Conservation (phyloP, 139 green algal species). For the Coccomyxa sp. region DNA sequence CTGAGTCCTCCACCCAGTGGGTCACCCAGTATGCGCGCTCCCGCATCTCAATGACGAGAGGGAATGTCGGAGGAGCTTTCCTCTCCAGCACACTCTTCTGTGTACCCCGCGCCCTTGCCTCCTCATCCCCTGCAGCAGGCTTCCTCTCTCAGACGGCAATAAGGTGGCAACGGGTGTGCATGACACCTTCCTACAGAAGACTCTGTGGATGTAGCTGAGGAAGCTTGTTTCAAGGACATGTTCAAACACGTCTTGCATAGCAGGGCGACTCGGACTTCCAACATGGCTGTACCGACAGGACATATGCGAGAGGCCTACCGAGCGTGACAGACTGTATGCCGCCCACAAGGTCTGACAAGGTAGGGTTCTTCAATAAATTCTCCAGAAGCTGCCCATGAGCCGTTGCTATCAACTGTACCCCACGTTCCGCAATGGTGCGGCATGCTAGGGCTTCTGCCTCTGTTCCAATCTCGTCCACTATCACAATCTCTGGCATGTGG, state of each 20-base stretch:
- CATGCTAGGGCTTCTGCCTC: constrained; percentile 94
- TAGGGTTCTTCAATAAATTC: constrained; percentile 97
- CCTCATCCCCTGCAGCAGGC: constrained; percentile 68
- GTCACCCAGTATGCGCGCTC: constrained; percentile 82
- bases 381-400: constrained; percentile 94
- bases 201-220: too few relatives aligned
- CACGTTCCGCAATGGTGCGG: constrained; percentile 94
- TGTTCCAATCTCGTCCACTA: constrained; percentile 97
- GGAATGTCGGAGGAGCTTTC: constrained; percentile 86
- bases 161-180: too few relatives aligned
- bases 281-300: neutral
- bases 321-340: constrained; percentile 66
- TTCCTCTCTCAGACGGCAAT: neutral
- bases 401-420: constrained; percentile 92
- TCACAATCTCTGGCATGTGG: constrained; percentile 90
- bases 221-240: too few relatives aligned
- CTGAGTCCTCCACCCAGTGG: constrained; percentile 77
- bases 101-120: constrained; percentile 77
- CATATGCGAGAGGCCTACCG: constrained; percentile 15
- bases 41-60: constrained; percentile 94
- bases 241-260: too few relatives aligned
- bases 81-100: constrained; percentile 97
- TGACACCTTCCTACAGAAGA: too few relatives aligned
- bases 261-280: neutral
- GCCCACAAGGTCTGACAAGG: constrained; percentile 75